Base-by-base conservation (phyloP, 306 rosid genomes). In the Pyrus betulifolia region DNA sequence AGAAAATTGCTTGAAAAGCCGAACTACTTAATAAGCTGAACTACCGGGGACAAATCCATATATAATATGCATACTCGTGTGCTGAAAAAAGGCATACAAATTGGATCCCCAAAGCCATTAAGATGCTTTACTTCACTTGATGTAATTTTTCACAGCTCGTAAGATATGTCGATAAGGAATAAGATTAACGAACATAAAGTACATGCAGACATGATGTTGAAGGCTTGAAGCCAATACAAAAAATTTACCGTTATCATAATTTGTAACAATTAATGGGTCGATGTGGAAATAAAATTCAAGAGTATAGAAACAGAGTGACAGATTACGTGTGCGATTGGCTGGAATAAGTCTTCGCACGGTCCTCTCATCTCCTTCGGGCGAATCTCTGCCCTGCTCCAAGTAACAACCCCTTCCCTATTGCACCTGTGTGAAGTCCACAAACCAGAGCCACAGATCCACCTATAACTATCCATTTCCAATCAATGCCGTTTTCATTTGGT, bases 361-460 rank as follows among this genome's bases (percentile, higher is more conserved):
- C 61, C 51, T 27, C 60, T 74, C 61, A 62, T 62, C 89, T 88
- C 82, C 91, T 85, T 76, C 93, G 85, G 31, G 91, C 97, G 73
- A 92, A 1, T 88, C 97, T 91, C 74, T 83, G 92, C 82, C 97
- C 99, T 73, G 93, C 99, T 80, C 98, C 98, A 76, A 96, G 78
- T 77, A 96, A 78, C 78, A 96, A 76, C 6, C 83, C 89, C 77
- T 90, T 90, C 71, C 98, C 99, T 78, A 96, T 84, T 8, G 81
- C 93, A 67, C 97, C 93, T 4, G 88, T 79, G 71, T 90, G 97
- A 83, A 95, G 84, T 74, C 99, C 99, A 85, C 88, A 92, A 78
- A 87, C 93, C 74, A 96, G 81, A 78, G 99, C 99, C 84, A 91
- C 91, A 21, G 99, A 75, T 54, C 98, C 99, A 74, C 99, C 98